Evolutionary conservation across 208 protist genomes (phyloP).

Genomic region (Crithidia brevicula): DNA sequence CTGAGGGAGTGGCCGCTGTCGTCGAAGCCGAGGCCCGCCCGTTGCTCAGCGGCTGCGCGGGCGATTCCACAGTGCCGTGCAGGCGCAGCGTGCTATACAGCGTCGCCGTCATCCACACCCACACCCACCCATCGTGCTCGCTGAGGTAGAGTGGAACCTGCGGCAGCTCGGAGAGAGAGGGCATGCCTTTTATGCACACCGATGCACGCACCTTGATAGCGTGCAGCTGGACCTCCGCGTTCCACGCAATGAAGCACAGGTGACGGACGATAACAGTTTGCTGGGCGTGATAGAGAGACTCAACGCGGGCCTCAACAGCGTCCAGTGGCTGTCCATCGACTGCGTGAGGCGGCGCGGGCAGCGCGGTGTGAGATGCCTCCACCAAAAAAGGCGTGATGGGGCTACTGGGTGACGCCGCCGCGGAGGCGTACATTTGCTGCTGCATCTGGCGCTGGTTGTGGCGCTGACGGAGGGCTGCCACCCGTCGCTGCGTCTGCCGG

Average conservation of each 20-base stretch:
- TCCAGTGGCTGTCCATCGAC: background rate
- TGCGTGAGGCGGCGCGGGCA: background rate
- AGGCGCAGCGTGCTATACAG: conserved; percentile 21
- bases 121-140: conserved; percentile 43
- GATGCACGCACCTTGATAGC: conserved; percentile 20
- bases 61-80: background rate
- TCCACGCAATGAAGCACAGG: conserved; percentile 39
- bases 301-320: background rate
- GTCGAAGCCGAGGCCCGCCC: background rate
- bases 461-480: background rate
- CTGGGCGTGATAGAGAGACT: conserved; percentile 13
- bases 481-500: conserved; percentile 15
- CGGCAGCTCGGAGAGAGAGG: conserved; percentile 37
- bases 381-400: conserved; percentile 12
- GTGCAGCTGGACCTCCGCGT: conserved; percentile 47
- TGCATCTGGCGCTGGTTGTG: background rate
- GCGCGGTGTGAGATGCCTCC: background rate
- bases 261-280: conserved; percentile 18
- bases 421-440: background rate
- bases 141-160: conserved; percentile 35
- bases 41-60: background rate
- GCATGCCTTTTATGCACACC: conserved; percentile 25
- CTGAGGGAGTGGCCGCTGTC: background rate
- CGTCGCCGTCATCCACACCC: conserved; percentile 39
- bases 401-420: conserved; percentile 8